phyloP scores from a whole-genome alignment of 2,329 filamentous ascomycete genomes.

The Xylaria sp. region DNA sequence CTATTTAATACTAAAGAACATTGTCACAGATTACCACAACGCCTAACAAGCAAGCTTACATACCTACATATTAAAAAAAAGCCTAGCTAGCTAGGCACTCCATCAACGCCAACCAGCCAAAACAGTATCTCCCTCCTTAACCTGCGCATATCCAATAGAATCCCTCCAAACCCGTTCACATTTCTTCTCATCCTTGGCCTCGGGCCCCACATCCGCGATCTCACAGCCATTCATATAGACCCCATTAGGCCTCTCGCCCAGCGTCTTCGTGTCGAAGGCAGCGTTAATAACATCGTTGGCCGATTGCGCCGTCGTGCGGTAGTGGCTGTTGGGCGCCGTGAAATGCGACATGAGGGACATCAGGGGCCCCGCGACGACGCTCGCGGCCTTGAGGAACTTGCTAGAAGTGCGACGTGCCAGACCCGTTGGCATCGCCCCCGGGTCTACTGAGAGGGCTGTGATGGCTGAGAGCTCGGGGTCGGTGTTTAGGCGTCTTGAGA shows the following conservation, averaged over 20 bases:
- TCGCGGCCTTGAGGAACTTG: not conserved
- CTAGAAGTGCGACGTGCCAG: conserved; percentile 37
- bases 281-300: conserved; percentile 48
- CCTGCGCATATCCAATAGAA: conserved; percentile 43
- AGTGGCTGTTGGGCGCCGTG: conserved; percentile 41
- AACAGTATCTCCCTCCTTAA: conserved; percentile 48
- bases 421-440: conserved; percentile 49
- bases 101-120: conserved; percentile 45
- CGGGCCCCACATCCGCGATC: conserved; percentile 36
- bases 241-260: conserved; percentile 49
- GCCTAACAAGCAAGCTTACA: not conserved
- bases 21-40: not conserved
- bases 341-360: conserved; percentile 21
- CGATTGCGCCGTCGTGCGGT: conserved; percentile 47
- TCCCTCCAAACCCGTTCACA: conserved; percentile 47
- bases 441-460: conserved; percentile 51
- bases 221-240: conserved; percentile 48
- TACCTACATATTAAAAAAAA: too few species aligned
- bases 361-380: conserved; percentile 37
- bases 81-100: not conserved
- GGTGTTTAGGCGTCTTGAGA: conserved; percentile 45
- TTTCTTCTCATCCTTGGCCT: conserved; percentile 48
- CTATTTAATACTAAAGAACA: not conserved
- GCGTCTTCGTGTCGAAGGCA: conserved; percentile 43
- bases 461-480: conserved; percentile 48